Percentiles rank a stretch among this genome's conserved stretches.
Conservation (phyloP, 805 yeast species). For the Sugiyamaella qingdaonensis region DNA sequence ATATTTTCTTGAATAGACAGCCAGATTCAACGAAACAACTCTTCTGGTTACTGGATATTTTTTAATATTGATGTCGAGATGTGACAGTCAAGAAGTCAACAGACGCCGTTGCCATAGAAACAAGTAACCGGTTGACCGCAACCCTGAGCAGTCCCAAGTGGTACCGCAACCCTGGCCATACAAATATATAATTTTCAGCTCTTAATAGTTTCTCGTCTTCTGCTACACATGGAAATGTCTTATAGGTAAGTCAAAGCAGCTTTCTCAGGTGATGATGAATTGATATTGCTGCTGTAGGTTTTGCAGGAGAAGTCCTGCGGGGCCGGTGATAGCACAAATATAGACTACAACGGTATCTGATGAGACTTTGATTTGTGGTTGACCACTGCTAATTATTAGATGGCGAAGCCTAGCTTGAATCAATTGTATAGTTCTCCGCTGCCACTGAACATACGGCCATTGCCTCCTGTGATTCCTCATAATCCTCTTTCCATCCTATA, state of each 20-base stretch:
- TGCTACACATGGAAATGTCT: not conserved
- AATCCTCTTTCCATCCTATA: conserved; percentile 64
- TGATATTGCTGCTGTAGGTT: conserved; percentile 14
- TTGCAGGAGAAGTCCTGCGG: conserved; percentile 17
- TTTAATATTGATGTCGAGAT: not conserved
- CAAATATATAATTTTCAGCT: not conserved
- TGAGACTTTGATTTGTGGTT: not conserved
- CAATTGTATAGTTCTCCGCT: conserved; percentile 47
- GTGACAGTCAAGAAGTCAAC: not conserved
- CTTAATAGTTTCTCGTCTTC: not conserved
- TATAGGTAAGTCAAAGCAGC: not conserved
- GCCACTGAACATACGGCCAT: conserved; percentile 47
- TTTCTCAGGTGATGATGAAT: conserved; percentile 11
- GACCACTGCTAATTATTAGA: not conserved
- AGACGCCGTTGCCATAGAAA: not conserved
- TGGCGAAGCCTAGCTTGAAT: conserved; percentile 21
- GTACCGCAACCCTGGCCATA: not conserved
- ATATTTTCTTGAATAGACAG: not conserved
- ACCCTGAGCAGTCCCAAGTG: too few species aligned
- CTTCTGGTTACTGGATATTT: not conserved
- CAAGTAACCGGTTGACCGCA: not conserved
- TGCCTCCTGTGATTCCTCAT: conserved; percentile 56
- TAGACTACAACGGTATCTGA: conserved; percentile 99
- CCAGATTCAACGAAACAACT: not conserved
- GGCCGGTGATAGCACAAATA: conserved; percentile 40